phyloP scores from a whole-genome alignment of 352 stramenopile genomes.

The Phytophthora ohioensis region DNA sequence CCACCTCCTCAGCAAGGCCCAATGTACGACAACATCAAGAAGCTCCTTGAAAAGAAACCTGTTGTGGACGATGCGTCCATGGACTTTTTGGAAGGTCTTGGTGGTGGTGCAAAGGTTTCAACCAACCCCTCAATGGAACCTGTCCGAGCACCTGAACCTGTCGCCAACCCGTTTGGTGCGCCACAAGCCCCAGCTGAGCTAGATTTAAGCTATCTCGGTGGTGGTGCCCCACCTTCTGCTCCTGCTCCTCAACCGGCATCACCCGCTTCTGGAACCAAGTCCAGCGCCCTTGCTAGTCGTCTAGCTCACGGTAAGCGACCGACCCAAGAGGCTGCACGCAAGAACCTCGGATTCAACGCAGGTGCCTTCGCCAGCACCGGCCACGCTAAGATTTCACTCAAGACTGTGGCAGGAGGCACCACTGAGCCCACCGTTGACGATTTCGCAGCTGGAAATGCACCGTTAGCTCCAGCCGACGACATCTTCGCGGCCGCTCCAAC shows the following conservation, averaged over 20 bases:
- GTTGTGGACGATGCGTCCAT: constrained; percentile 67
- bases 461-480: constrained; percentile 29
- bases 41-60: constrained; percentile 79
- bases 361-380: constrained; percentile 53
- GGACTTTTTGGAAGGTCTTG: constrained; percentile 74
- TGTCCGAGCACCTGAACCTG: constrained; percentile 23
- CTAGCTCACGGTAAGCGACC: constrained; percentile 69
- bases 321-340: constrained; percentile 76
- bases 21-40: constrained; percentile 90
- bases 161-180: constrained; percentile 29
- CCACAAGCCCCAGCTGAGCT: constrained; percentile 24
- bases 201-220: constrained; percentile 31
- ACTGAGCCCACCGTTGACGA: constrained; percentile 58
- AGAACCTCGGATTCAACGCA: constrained; percentile 66
- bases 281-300: constrained; percentile 67
- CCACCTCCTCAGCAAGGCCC: constrained; percentile 49
- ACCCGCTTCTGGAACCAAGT: constrained; percentile 47
- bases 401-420: constrained; percentile 48
- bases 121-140: constrained; percentile 18
- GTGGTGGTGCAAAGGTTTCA: constrained; percentile 33
- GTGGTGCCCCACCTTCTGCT: constrained; percentile 20
- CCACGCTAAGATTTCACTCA: constrained; percentile 65
- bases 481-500: constrained; percentile 27
- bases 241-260: constrained; percentile 18
- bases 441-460: constrained; percentile 49